Percentiles rank a stretch among this genome's conserved stretches.
These are phyloP conservation scores for Colletotrichum musae DNA, from an alignment of 2,329 filamentous ascomycete species.

Conservation along the genomic window DNA sequence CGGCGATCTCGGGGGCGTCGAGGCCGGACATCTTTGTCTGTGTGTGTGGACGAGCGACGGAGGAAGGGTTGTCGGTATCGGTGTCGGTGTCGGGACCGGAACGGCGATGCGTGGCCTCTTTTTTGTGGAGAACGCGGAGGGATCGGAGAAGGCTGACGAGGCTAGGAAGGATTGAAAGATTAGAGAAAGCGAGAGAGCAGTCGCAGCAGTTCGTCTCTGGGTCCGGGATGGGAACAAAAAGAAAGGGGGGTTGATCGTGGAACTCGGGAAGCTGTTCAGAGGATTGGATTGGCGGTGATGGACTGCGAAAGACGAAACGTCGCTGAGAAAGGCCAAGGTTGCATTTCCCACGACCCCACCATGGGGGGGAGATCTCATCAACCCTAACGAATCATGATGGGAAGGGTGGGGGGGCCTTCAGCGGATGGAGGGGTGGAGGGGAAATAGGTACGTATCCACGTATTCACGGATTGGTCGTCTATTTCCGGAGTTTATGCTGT, in stretches of 20 bases:
- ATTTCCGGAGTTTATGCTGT: not conserved
- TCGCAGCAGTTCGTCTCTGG: slow-evolving; percentile 1
- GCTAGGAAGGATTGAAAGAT: slow-evolving; percentile 7
- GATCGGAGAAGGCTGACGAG: slow-evolving; percentile 4
- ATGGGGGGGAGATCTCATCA: slow-evolving; percentile 20
- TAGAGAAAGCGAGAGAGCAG: not conserved
- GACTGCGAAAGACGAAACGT: slow-evolving; percentile 29
- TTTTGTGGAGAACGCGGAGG: not conserved
- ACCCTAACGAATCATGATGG: slow-evolving; percentile 35
- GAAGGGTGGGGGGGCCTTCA: slow-evolving; percentile 5
- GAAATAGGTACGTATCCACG: not conserved
- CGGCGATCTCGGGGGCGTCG: slow-evolving; percentile 71
- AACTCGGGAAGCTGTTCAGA: slow-evolving; percentile 20
- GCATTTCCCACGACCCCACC: slow-evolving; percentile 33
- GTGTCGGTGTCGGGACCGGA: slow-evolving; percentile 5
- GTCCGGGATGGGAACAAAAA: slow-evolving; percentile 5
- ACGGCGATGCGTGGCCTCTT: not conserved
- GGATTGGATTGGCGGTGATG: slow-evolving; percentile 33
- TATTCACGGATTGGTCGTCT: not conserved
- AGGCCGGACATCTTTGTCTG: slow-evolving; percentile 65
- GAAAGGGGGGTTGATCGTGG: slow-evolving; percentile 17
- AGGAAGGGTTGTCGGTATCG: not conserved
- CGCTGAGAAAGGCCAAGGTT: slow-evolving; percentile 39
- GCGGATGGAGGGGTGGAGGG: not conserved
- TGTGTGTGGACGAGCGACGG: not conserved